phyloP scores from a whole-genome alignment of 768 basidiomycete species.

The Pholiota molesta region DNA sequence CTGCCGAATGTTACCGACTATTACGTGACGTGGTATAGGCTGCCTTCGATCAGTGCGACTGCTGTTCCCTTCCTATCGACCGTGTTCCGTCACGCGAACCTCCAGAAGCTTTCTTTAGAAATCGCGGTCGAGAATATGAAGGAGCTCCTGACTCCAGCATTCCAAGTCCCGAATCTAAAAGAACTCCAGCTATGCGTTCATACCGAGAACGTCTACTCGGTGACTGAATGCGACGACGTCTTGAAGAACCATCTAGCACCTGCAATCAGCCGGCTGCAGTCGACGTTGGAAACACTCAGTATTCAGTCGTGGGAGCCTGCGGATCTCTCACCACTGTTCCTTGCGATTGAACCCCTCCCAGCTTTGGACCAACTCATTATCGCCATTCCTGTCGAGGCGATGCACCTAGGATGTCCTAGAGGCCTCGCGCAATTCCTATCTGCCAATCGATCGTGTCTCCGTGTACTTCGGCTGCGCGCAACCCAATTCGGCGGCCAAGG shows the following conservation, averaged over 20 bases:
- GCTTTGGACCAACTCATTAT: slow-evolving; percentile 38
- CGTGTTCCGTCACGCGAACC: slow-evolving; percentile 36
- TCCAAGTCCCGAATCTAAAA: slow-evolving; percentile 34
- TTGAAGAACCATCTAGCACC: slow-evolving; percentile 41
- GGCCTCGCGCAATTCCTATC: slow-evolving; percentile 40
- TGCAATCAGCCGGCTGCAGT: slow-evolving; percentile 37
- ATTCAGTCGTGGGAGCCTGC: slow-evolving; percentile 48
- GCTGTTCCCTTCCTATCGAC: slow-evolving; percentile 35
- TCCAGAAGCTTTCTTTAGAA: slow-evolving; percentile 45
- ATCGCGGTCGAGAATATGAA: slow-evolving; percentile 45
- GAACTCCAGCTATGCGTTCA: slow-evolving; percentile 48
- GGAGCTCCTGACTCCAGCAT: slow-evolving; percentile 34
- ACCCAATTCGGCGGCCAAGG: slow-evolving; percentile 42
- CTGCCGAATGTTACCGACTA: slow-evolving; percentile 51
- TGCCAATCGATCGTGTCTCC: slow-evolving; percentile 36
- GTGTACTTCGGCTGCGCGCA: slow-evolving; percentile 42
- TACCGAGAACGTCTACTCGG: slow-evolving; percentile 32
- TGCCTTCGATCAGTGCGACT: slow-evolving; percentile 31
- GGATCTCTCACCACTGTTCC: slow-evolving; percentile 46
- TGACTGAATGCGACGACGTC: slow-evolving; percentile 30
- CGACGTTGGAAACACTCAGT: slow-evolving; percentile 39
- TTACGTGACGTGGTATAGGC: slow-evolving; percentile 52
- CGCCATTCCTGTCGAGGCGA: slow-evolving; percentile 41
- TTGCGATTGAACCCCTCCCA: slow-evolving; percentile 33
- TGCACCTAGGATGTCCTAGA: slow-evolving; percentile 44